phyloP scores from a whole-genome alignment of 2,329 filamentous ascomycete genomes.

The Alternaria hordeiaustralica region DNA sequence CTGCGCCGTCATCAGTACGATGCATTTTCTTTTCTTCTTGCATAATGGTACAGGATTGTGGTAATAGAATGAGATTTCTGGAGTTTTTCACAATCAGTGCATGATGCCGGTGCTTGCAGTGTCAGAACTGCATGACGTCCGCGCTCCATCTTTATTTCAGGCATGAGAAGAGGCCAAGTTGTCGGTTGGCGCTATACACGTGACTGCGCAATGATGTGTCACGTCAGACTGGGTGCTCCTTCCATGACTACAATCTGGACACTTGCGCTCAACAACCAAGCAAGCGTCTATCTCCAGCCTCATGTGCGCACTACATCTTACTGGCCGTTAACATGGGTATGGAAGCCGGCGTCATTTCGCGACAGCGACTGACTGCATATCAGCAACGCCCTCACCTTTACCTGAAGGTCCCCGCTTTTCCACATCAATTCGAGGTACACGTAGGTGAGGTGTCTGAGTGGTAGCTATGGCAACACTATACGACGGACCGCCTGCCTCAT shows the following conservation, averaged over 20 bases:
- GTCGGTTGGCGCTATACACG: neutral
- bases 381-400: slow-evolving; percentile 3
- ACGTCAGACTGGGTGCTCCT: neutral
- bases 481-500: neutral
- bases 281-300: neutral
- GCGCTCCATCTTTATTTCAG: no score
- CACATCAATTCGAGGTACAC: neutral
- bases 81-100: neutral
- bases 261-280: neutral
- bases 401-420: slow-evolving; percentile 1
- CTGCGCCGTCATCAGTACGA: neutral
- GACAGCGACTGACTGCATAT: neutral
- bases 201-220: neutral
- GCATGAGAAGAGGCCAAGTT: neutral
- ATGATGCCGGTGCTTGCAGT: neutral
- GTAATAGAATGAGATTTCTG: neutral
- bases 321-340: neutral
- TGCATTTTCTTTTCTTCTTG: neutral
- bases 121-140: neutral
- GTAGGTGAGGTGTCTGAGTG: neutral
- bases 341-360: no score
- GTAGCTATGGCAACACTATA: neutral
- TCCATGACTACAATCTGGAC: neutral
- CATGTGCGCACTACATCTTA: neutral
- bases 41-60: neutral